Percentiles rank a stretch among this genome's conserved stretches.
These are phyloP conservation scores for Colletotrichum endophyticum DNA, from an alignment of 2,329 filamentous ascomycete genomes.

Conservation along the genomic window DNA sequence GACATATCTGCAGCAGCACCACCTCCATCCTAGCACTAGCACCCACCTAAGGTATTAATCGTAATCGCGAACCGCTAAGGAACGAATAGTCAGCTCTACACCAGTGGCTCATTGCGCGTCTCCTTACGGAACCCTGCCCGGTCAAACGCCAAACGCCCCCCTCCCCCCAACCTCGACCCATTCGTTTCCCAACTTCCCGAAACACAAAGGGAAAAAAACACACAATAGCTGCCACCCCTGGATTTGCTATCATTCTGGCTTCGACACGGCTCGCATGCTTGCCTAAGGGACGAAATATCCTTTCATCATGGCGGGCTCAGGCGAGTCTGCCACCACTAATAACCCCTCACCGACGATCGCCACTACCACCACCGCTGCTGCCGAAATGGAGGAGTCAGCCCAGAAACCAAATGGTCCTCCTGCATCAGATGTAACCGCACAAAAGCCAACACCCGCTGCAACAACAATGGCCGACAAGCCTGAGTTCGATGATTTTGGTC, in stretches of 20 bases:
- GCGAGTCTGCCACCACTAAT: slow-evolving; percentile 6
- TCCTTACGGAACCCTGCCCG: neutral
- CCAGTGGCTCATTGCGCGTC: neutral
- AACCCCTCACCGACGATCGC: neutral
- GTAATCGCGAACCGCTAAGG: neutral
- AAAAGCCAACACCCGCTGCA: slow-evolving; percentile 30
- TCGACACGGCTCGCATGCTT: slow-evolving; percentile 2
- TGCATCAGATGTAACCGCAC: slow-evolving; percentile 26
- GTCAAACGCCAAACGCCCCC: neutral
- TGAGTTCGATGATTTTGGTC: slow-evolving; percentile 74
- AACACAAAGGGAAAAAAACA: slow-evolving; percentile 10
- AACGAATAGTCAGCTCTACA: neutral
- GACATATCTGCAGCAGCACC: neutral
- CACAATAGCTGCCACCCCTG: neutral
- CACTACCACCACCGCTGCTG: slow-evolving; percentile 19
- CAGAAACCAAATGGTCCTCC: slow-evolving; percentile 8
- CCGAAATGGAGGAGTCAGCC: slow-evolving; percentile 24
- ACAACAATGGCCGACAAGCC: slow-evolving; percentile 35
- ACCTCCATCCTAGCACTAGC: neutral
- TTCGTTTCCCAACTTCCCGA: neutral
- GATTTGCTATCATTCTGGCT: neutral
- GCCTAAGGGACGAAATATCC: neutral
- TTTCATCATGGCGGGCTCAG: slow-evolving; percentile 20
- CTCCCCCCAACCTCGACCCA: neutral
- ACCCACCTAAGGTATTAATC: neutral